Conservation (phyloP, 2,329 filamentous ascomycete genomes). For the Trichocomaceae sp. region DNA sequence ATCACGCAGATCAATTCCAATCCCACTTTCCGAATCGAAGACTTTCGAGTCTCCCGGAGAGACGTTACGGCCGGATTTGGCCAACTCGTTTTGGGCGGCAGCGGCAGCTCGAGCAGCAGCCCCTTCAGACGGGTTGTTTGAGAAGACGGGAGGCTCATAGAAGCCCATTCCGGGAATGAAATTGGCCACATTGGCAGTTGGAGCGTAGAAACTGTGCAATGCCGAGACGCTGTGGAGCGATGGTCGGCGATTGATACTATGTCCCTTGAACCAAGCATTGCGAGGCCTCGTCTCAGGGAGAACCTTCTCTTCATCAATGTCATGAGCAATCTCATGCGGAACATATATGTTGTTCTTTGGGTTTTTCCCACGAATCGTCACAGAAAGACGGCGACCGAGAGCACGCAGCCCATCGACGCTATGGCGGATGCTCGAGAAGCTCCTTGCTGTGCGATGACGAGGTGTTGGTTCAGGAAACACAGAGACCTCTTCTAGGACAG, state of each 20-base stretch:
- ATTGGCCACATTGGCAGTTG: conserved; percentile 21
- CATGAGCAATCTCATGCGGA: conserved; percentile 1
- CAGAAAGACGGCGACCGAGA: conserved; percentile 35
- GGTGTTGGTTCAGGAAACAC: conserved; percentile 26
- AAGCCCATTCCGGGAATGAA: conserved; percentile 33
- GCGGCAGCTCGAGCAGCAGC: conserved; percentile 43
- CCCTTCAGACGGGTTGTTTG: conserved; percentile 35
- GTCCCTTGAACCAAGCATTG: conserved; percentile 23
- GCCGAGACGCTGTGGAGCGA: conserved; percentile 32
- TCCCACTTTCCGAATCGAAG: conserved; percentile 44
- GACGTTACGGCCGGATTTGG: conserved; percentile 22
- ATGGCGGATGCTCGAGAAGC: conserved; percentile 38
- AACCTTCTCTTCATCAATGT: conserved; percentile 11
- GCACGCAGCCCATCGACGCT: conserved; percentile 37
- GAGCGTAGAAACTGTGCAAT: conserved; percentile 29
- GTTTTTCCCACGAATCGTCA: conserved; percentile 34
- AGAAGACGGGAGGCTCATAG: conserved; percentile 34
- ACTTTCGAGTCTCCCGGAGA: conserved; percentile 24
- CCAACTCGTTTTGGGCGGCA: conserved; percentile 44
- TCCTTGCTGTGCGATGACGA: conserved; percentile 33
- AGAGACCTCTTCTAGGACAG: conserved; percentile 28
- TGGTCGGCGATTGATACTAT: conserved; percentile 29
- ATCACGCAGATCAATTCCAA: conserved; percentile 41
- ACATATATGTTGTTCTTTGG: conserved; percentile 24
- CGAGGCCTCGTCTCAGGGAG: conserved; percentile 18